Evolutionary conservation across 2,329 filamentous ascomycete genomes (phyloP).

Genomic region (Colletotrichum acutatum): DNA sequence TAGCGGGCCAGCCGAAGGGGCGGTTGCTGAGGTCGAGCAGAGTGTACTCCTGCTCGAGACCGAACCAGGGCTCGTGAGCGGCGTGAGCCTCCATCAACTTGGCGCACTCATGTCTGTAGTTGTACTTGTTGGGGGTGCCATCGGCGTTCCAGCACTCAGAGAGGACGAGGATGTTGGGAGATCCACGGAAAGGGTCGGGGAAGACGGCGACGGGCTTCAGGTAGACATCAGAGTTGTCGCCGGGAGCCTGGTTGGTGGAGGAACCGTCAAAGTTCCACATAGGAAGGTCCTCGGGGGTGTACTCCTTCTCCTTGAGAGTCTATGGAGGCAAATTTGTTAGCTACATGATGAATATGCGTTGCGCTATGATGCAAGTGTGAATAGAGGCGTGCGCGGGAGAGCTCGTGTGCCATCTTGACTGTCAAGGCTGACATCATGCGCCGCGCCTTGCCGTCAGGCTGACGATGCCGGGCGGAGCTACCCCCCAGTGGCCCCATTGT

Average conservation of each 20-base stretch:
- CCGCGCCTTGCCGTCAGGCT: constrained; percentile 21
- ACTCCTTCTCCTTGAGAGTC: constrained; percentile 63
- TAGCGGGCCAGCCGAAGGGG: constrained; percentile 83
- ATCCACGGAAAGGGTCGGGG: constrained; percentile 90
- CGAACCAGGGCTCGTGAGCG: constrained; percentile 92
- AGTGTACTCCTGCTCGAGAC: constrained; percentile 87
- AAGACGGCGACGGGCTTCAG: constrained; percentile 89
- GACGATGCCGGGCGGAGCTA: constrained; percentile 26
- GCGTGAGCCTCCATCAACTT: constrained; percentile 91
- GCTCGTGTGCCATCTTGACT: constrained; percentile 19
- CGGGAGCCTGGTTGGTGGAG: constrained; percentile 90
- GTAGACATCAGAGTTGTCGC: constrained; percentile 98
- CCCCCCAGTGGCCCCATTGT: constrained; percentile 10
- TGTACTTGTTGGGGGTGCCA: constrained; percentile 97
- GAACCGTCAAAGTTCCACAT: constrained; percentile 77
- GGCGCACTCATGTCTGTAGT: constrained; percentile 92
- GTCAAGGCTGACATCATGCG: constrained; percentile 26
- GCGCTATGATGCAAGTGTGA: constrained; percentile 3
- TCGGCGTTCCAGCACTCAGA: constrained; percentile 95
- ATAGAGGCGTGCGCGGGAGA: neutral
- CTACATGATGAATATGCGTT: neutral
- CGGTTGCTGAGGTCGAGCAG: constrained; percentile 86
- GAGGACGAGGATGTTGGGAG: constrained; percentile 93
- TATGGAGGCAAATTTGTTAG: constrained; percentile 42
- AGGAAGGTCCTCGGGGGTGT: constrained; percentile 63